Evolutionary conservation across 768 basidiomycete species (phyloP).

Genomic region (Dacryopinax spathularia): DNA sequence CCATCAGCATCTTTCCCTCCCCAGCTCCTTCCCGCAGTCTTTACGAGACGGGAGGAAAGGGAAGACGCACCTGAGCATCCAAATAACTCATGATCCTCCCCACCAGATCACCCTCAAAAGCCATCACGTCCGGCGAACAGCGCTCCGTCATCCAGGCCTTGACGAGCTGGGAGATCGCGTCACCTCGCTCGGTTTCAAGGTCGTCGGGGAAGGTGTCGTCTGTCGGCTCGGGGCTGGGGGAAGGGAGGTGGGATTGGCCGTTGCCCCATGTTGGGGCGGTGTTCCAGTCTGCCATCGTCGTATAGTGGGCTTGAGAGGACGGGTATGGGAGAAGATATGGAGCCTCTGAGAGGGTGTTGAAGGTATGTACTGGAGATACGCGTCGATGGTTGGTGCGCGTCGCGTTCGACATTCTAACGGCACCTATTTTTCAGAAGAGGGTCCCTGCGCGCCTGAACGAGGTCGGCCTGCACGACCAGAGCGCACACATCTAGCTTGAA

Average conservation of each 20-base stretch:
- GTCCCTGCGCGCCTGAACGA: neutral
- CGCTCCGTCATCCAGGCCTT: slow-evolving; percentile 64
- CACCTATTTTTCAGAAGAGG: neutral
- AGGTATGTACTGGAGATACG: neutral
- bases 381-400: neutral
- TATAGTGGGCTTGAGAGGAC: no score
- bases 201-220: neutral
- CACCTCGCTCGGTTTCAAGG: neutral
- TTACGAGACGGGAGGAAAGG: neutral
- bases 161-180: neutral
- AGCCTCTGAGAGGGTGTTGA: neutral
- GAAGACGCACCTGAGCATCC: slow-evolving; percentile 57
- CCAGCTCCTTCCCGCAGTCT: no score
- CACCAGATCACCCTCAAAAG: slow-evolving; percentile 55
- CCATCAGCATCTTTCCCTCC: no score
- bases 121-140: slow-evolving; percentile 64
- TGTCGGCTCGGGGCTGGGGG: neutral
- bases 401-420: neutral
- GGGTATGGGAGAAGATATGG: no score
- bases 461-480: no score
- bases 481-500: neutral
- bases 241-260: neutral
- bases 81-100: slow-evolving; percentile 58
- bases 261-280: no score
- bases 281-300: no score